Evolutionary conservation across 306 rosid species (phyloP).

Genomic region (Quercus rubra): DNA sequence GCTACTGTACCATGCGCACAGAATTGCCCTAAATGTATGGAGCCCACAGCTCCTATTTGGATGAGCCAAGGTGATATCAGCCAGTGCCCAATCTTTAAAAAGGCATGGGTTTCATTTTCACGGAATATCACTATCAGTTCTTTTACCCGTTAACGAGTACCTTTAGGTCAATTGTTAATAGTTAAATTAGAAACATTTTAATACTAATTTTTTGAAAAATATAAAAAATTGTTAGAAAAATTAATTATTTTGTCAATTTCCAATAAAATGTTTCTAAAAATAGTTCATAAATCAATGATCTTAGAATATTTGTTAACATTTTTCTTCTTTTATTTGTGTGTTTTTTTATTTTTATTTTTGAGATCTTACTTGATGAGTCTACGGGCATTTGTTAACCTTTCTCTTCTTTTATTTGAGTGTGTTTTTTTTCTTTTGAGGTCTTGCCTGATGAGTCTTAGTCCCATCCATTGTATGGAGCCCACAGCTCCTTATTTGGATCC

Average conservation of each 20-base stretch:
- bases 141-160: fast-evolving
- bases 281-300: too few relatives aligned
- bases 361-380: too few relatives aligned
- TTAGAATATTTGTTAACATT: background rate
- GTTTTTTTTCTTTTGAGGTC: slow-evolving; percentile 15
- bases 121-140: background rate
- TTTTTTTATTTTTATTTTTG: background rate
- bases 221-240: too few relatives aligned
- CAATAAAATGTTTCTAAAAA: too few relatives aligned
- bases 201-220: too few relatives aligned
- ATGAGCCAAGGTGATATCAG: background rate
- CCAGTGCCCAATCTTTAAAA: slow-evolving; percentile 9
- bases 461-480: slow-evolving; percentile 10
- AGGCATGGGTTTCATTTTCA: background rate
- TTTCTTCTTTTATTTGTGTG: background rate
- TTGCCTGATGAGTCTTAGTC: slow-evolving; percentile 33
- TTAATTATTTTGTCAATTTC: too few relatives aligned
- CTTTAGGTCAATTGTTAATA: too few relatives aligned
- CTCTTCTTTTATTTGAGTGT: background rate
- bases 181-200: too few relatives aligned
- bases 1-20: slow-evolving; percentile 79
- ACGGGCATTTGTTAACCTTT: too few relatives aligned
- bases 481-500: too few relatives aligned
- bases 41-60: slow-evolving; percentile 38
- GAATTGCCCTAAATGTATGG: slow-evolving; percentile 29